Conservation (phyloP, 768 basidiomycete species). For the Calocybe cyanea region DNA sequence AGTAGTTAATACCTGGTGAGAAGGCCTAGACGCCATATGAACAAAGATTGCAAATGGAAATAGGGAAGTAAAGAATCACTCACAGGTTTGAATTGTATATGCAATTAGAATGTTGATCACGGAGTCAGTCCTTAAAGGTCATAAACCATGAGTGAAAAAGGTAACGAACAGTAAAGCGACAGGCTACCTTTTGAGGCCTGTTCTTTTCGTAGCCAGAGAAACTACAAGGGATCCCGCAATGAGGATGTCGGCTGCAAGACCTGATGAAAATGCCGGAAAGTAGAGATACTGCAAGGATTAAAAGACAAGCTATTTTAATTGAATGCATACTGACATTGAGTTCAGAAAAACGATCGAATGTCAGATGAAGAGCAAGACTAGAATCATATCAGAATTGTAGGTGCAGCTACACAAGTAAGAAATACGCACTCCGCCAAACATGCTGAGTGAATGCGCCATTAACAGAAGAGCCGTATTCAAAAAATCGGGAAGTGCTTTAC, state of each 20-base stretch:
- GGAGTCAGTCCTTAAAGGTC: conserved; percentile 43
- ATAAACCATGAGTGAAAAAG: neutral
- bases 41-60: too few relatives aligned
- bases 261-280: conserved; percentile 27
- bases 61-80: conserved; percentile 7
- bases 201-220: conserved; percentile 25
- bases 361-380: conserved; percentile 3
- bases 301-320: too few relatives aligned
- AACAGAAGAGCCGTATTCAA: too few relatives aligned
- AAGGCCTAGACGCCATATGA: conserved; percentile 22
- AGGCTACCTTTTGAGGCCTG: conserved; percentile 24
- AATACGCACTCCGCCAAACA: conserved; percentile 1
- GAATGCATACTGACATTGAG: conserved; percentile 26
- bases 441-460: too few relatives aligned
- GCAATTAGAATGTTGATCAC: conserved; percentile 39
- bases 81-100: conserved; percentile 48
- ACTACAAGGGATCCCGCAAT: conserved; percentile 34
- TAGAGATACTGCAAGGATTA: conserved; percentile 25
- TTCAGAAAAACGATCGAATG: conserved; percentile 22
- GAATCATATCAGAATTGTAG: too few relatives aligned
- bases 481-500: too few relatives aligned
- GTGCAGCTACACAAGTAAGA: neutral
- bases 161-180: too few relatives aligned
- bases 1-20: conserved; percentile 25
- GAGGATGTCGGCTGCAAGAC: conserved; percentile 36